Percentiles rank a stretch among this genome's conserved stretches.
Evolutionary conservation across 1,139 yeast genomes (phyloP).

Genomic region (Hyphopichia khmerensis): DNA sequence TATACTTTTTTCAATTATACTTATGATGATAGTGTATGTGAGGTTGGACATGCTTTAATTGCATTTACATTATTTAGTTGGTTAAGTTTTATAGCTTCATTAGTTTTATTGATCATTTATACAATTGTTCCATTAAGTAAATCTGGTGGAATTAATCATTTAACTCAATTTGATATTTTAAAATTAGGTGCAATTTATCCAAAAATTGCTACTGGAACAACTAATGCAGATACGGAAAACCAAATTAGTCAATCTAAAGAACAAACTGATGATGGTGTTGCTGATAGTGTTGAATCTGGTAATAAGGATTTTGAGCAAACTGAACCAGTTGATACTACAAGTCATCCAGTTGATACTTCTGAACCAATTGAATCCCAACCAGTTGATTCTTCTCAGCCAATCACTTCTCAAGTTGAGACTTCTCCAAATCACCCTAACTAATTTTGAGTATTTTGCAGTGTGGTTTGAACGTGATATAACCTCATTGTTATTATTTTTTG

Average conservation of each 20-base stretch:
- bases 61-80: constrained; percentile 31
- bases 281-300: neutral
- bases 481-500: too few relatives aligned
- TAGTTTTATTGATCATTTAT: constrained; percentile 20
- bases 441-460: too few relatives aligned
- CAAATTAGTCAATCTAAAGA: too few relatives aligned
- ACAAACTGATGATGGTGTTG: neutral
- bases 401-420: too few relatives aligned
- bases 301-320: too few relatives aligned
- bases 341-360: too few relatives aligned
- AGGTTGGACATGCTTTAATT: constrained; percentile 25
- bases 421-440: too few relatives aligned
- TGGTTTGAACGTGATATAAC: too few relatives aligned
- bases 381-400: too few relatives aligned
- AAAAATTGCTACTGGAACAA: neutral
- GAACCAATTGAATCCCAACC: too few relatives aligned
- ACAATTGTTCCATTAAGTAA: constrained; percentile 19
- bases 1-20: neutral
- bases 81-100: constrained; percentile 23
- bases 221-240: neutral
- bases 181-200: constrained; percentile 11
- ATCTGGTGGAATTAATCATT: constrained; percentile 6
- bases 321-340: too few relatives aligned
- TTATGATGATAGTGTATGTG: constrained; percentile 15
- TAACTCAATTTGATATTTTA: constrained; percentile 4